phyloP scores from a whole-genome alignment of 805 yeast species.

The Saccharomyces mikatae region DNA sequence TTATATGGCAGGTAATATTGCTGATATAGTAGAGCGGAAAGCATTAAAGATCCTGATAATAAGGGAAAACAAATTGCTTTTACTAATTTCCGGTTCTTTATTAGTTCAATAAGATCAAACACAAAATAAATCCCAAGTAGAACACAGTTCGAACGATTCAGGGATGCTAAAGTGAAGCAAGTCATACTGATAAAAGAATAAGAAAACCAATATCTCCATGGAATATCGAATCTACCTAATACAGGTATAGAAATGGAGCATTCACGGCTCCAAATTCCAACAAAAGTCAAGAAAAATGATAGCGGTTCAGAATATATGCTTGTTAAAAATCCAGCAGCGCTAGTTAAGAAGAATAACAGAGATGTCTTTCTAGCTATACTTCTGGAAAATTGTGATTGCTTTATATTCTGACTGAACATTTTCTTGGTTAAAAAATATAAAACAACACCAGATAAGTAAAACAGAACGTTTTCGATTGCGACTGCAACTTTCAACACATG shows the following conservation, averaged over 20 bases:
- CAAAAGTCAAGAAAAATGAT: slow-evolving; percentile 52
- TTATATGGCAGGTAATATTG: slow-evolving; percentile 48
- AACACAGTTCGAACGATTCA: slow-evolving; percentile 69
- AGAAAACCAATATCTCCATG: slow-evolving; percentile 10
- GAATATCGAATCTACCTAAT: slow-evolving; percentile 9
- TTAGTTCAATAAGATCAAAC: slow-evolving; percentile 40
- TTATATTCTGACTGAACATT: slow-evolving; percentile 21
- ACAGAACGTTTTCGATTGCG: slow-evolving; percentile 43
- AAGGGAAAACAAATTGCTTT: slow-evolving; percentile 30
- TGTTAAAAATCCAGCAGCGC: slow-evolving; percentile 73
- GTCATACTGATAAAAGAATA: slow-evolving; percentile 22
- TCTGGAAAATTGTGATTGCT: slow-evolving; percentile 7
- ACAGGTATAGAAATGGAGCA: slow-evolving; percentile 13
- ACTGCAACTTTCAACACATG: slow-evolving; percentile 41
- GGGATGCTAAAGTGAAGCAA: slow-evolving; percentile 47
- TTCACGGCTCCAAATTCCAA: slow-evolving; percentile 48
- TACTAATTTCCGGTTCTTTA: slow-evolving; percentile 8
- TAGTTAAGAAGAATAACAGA: slow-evolving; percentile 49
- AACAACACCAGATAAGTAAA: slow-evolving; percentile 41
- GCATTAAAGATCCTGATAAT: slow-evolving; percentile 50
- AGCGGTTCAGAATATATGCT: slow-evolving; percentile 71
- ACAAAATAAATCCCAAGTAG: slow-evolving; percentile 62
- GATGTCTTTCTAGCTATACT: slow-evolving; percentile 33
- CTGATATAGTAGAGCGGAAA: slow-evolving; percentile 34
- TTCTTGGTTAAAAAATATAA: slow-evolving; percentile 42